These are phyloP conservation scores for Mycena alexandri DNA, from an alignment of 768 basidiomycete species.

Conservation along the genomic window DNA sequence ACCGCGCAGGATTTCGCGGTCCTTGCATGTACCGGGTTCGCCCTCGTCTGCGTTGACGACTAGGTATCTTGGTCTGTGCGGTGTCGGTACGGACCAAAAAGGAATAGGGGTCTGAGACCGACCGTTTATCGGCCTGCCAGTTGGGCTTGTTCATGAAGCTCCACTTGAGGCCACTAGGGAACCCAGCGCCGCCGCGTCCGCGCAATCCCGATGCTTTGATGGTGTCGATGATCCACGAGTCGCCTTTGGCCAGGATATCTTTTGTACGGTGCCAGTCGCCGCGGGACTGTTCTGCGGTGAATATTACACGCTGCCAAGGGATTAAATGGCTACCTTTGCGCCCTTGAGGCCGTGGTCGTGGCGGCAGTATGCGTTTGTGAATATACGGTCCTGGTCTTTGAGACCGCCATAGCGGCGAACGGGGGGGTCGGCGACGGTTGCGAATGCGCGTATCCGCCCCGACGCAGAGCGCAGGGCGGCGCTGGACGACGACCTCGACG, in stretches of 20 bases:
- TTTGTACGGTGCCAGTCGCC: constrained; percentile 99
- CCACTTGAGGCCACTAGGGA: constrained; percentile 97
- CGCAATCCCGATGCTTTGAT: constrained; percentile 97
- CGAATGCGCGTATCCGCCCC: constrained; percentile 59
- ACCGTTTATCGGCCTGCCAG: constrained; percentile 95
- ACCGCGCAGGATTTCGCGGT: constrained; percentile 96
- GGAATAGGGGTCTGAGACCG: constrained; percentile 32
- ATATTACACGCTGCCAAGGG: background rate
- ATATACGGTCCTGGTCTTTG: constrained; percentile 94
- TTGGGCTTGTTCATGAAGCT: constrained; percentile 99
- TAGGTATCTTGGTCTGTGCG: constrained; percentile 86
- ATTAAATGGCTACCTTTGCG: constrained; percentile 69
- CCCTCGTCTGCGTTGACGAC: constrained; percentile 99
- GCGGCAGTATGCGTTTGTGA: constrained; percentile 89
- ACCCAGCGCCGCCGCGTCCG: constrained; percentile 96
- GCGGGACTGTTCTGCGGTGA: constrained; percentile 67
- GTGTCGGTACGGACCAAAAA: background rate
- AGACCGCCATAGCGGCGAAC: constrained; percentile 93
- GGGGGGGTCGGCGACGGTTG: constrained; percentile 87
- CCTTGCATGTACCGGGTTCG: constrained; percentile 99
- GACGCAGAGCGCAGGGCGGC: constrained; percentile 18
- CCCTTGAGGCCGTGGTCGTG: constrained; percentile 96
- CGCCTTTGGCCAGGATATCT: constrained; percentile 94
- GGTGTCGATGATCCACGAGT: constrained; percentile 96
- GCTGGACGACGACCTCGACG: constrained; percentile 33